Conservation (phyloP, 495 filamentous ascomycete genomes). For the Geopyxis carbonaria region DNA sequence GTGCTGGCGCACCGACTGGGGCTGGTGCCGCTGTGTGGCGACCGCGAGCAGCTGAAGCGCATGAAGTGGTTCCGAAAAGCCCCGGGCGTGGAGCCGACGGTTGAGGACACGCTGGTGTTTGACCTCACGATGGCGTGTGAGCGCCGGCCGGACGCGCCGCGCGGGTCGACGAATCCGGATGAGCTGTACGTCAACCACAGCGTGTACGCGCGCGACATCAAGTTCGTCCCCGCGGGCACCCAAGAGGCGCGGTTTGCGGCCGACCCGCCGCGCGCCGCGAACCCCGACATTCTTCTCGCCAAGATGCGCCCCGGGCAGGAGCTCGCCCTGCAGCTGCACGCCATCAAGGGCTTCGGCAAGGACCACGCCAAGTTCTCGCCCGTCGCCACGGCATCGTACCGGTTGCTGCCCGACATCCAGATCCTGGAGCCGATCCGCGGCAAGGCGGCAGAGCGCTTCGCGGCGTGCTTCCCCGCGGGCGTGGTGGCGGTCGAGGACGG, state of each 20-base stretch:
- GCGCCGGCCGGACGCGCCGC: conserved; percentile 49
- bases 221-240: conserved; percentile 49
- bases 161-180: conserved; percentile 57
- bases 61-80: conserved; percentile 61
- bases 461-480: conserved; percentile 72
- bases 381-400: conserved; percentile 84
- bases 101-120: conserved; percentile 67
- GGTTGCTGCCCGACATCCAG: conserved; percentile 69
- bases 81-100: conserved; percentile 30
- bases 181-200: conserved; percentile 71
- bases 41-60: conserved; percentile 52
- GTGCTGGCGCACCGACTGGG: conserved; percentile 79
- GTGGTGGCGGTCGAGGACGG: conserved; percentile 64
- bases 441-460: conserved; percentile 73
- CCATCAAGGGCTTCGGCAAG: conserved; percentile 79
- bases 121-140: conserved; percentile 58
- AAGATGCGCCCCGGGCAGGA: conserved; percentile 86
- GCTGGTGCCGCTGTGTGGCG: conserved; percentile 71
- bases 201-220: conserved; percentile 71
- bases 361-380: conserved; percentile 98
- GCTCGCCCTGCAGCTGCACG: conserved; percentile 68
- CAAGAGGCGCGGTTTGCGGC: conserved; percentile 58
- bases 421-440: conserved; percentile 72
- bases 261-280: conserved; percentile 39
- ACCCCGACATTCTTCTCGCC: conserved; percentile 85